phyloP scores from a whole-genome alignment of 1,284 basidiomycete species.

The Irpex sp. region DNA sequence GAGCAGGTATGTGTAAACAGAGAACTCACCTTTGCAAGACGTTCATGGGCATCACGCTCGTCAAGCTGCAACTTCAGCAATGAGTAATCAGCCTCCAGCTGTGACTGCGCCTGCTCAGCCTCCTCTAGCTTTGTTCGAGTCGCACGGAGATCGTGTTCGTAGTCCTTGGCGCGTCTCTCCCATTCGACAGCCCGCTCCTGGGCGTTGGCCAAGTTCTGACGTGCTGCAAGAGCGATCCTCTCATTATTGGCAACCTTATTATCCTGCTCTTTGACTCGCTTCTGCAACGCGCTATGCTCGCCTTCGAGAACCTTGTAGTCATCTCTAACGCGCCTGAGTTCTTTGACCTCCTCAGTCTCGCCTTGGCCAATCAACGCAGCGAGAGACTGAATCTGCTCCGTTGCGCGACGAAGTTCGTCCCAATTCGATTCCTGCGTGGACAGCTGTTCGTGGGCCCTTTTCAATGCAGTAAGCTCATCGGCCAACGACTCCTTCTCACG shows the following conservation, averaged over 20 bases:
- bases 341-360: slow-evolving; percentile 69
- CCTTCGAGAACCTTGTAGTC: slow-evolving; percentile 61
- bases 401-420: slow-evolving; percentile 63
- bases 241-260: slow-evolving; percentile 57
- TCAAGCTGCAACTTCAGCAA: slow-evolving; percentile 67
- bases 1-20: background rate
- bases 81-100: slow-evolving; percentile 67
- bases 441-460: slow-evolving; percentile 57
- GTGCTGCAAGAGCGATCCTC: slow-evolving; percentile 49
- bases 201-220: slow-evolving; percentile 63
- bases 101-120: slow-evolving; percentile 56
- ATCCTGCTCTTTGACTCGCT: slow-evolving; percentile 70
- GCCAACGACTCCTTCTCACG: slow-evolving; percentile 59
- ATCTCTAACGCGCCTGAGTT: slow-evolving; percentile 63
- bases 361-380: slow-evolving; percentile 54
- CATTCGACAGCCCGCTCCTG: slow-evolving; percentile 75
- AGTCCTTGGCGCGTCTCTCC: slow-evolving; percentile 73
- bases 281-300: slow-evolving; percentile 64
- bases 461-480: slow-evolving; percentile 47
- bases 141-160: slow-evolving; percentile 57
- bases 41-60: slow-evolving; percentile 66
- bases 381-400: slow-evolving; percentile 67
- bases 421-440: slow-evolving; percentile 61
- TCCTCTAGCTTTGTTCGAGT: slow-evolving; percentile 60
- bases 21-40: slow-evolving; percentile 53